Evolutionary conservation across 2,329 filamentous ascomycete genomes (phyloP).

Genomic region (Triangularia verruculosa): DNA sequence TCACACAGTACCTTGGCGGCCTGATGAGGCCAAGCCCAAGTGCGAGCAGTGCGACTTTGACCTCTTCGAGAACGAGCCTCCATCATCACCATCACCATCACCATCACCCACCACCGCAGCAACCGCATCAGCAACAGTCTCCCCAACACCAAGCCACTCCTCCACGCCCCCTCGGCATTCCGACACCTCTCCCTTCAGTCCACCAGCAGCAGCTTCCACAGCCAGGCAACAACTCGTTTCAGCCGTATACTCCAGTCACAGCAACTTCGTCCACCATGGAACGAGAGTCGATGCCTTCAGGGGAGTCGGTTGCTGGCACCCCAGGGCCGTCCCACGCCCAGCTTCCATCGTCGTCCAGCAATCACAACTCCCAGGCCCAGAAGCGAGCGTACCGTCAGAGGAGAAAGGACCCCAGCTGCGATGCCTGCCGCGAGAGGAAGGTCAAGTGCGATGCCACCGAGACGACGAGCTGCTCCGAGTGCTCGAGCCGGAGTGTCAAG

Average conservation of each 20-base stretch:
- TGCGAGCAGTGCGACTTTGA: conserved; percentile 39
- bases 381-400: conserved; percentile 94
- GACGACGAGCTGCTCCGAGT: conserved; percentile 93
- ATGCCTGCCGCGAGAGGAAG: conserved; percentile 86
- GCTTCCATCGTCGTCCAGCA: conserved; percentile 22
- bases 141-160: conserved; percentile 38
- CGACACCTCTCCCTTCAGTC: conserved; percentile 48
- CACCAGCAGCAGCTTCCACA: conserved; percentile 23
- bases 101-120: background rate
- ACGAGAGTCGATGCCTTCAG: conserved; percentile 60
- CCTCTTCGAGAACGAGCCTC: conserved; percentile 43
- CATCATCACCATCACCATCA: background rate
- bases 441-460: conserved; percentile 95
- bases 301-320: conserved; percentile 55
- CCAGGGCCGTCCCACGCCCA: conserved; percentile 44
- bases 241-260: conserved; percentile 52
- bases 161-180: conserved; percentile 53
- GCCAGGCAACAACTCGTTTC: conserved; percentile 42
- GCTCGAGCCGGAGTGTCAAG: conserved; percentile 91
- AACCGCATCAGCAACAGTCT: background rate
- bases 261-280: conserved; percentile 50
- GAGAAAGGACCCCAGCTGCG: conserved; percentile 94
- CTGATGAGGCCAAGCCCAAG: conserved; percentile 41
- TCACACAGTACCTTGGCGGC: conserved; percentile 51
- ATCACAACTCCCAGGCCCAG: conserved; percentile 62